Base-by-base conservation (phyloP, 140 eudicot genomes). In the Bidens hawaiensis region DNA sequence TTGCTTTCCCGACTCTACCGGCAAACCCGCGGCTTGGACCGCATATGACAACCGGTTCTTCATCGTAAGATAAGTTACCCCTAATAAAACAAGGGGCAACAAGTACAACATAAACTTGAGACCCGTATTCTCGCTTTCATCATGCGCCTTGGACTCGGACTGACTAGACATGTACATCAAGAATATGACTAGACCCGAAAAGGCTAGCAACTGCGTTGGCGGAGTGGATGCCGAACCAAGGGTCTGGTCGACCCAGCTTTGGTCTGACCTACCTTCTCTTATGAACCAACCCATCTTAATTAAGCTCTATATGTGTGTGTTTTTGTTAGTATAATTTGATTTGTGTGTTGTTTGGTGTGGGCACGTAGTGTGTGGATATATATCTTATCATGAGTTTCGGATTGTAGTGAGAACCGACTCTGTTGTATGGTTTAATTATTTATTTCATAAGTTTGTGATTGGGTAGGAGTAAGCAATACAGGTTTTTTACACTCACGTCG, bases 191-290 rank as follows among this genome's bases (percentile, higher is more conserved):
- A 89, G 18, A 1, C 74, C 83, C 25, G 80, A 62, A 28, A 89
- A 80, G 41, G 79, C 79, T 11, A 89, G 3, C 10, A 89, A 65
- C 9, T 82, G 86, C 60, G 63, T n/a, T 0, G 97, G 95, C 17
- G 95, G 88, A 10, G 91, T 63, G 2, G 86, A 74, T 31, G 74
- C 40, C 13, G 90, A 80, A 6, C 65, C 78, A 15, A 86, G 34
- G 62, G 88, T 79, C 60, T 79, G 78, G 42, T 85, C 88, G 3
- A 52, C 61, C 88, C 94, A 85, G 36, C 94, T 79, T 69, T 75
- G 41, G 16, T 79, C 83, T 1, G 71, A 63, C 61, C 76, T 68
- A 16, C 82, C 66, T 11, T 74, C 80, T 64, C 75, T 45, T 38
- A 30, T 12, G 6, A 76, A 65, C 78, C 68, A 69, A 31, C 81